These are phyloP conservation scores for Luffa acutangula DNA, from an alignment of 306 rosid genomes.

Conservation along the genomic window DNA sequence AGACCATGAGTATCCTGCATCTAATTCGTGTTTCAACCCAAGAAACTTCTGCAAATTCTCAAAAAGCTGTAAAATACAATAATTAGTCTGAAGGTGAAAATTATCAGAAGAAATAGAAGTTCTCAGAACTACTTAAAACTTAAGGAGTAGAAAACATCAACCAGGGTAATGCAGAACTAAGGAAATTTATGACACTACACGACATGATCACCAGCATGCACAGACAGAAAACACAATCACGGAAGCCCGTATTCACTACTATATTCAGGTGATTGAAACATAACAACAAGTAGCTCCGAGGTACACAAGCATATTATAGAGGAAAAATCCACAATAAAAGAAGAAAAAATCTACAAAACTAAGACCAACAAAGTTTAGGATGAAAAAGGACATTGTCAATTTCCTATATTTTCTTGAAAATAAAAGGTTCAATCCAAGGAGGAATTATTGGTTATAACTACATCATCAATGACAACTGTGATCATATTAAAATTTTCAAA, in stretches of 20 bases:
- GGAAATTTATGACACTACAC: neutral
- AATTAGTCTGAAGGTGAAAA: neutral
- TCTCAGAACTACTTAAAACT: neutral
- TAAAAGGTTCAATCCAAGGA: neutral
- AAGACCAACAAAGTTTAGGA: neutral
- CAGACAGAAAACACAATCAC: neutral
- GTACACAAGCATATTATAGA: neutral
- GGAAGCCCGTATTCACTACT: neutral
- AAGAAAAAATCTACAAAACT: neutral
- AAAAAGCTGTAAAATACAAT: constrained; percentile 48
- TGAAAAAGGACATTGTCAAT: neutral
- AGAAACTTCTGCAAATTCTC: constrained; percentile 83
- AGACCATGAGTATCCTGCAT: constrained; percentile 92
- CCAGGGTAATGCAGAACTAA: neutral
- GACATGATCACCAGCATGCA: neutral
- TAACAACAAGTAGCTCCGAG: neutral
- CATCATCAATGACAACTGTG: neutral
- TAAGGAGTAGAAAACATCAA: neutral
- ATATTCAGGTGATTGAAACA: neutral
- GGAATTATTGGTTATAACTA: neutral
- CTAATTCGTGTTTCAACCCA: constrained; percentile 81
- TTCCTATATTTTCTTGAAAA: neutral
- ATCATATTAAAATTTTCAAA: neutral
- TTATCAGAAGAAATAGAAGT: neutral
- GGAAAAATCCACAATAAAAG: neutral